Evolutionary conservation across 2,329 filamentous ascomycete species (phyloP).

Genomic region (Taxawa tesnikishii): DNA sequence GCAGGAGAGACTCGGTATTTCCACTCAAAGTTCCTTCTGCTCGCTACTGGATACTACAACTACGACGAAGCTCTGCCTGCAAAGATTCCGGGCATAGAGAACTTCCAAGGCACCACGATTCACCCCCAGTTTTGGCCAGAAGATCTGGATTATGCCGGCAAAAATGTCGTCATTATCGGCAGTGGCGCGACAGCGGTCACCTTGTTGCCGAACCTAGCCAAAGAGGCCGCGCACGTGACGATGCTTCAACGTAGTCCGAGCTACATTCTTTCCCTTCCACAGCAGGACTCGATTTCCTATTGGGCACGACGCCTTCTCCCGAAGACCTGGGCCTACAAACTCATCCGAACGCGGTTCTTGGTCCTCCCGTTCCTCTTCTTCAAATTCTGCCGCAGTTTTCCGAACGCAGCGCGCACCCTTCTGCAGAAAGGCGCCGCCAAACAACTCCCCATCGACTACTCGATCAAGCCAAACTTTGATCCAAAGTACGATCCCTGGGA

Average conservation of each 20-base stretch:
- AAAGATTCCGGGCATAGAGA: constrained; percentile 53
- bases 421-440: constrained; percentile 31
- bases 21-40: constrained; percentile 36
- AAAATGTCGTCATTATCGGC: constrained; percentile 61
- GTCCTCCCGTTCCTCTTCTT: constrained; percentile 20
- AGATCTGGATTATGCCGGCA: constrained; percentile 51
- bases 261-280: constrained; percentile 49
- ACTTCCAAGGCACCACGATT: constrained; percentile 50
- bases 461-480: constrained; percentile 32
- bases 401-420: constrained; percentile 14
- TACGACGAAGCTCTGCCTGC: constrained; percentile 51
- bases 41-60: constrained; percentile 61
- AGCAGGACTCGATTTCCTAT: constrained; percentile 20
- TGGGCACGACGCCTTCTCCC: constrained; percentile 27
- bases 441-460: constrained; percentile 34
- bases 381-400: constrained; percentile 20
- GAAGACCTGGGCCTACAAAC: constrained; percentile 11
- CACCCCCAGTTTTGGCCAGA: constrained; percentile 71
- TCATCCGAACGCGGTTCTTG: constrained; percentile 24
- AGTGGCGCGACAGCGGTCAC: constrained; percentile 72
- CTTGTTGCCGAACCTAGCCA: constrained; percentile 56
- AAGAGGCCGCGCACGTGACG: constrained; percentile 54
- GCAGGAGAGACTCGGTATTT: constrained; percentile 21
- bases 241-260: constrained; percentile 72
- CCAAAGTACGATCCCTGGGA: constrained; percentile 45